These are phyloP conservation scores for Gossypium raimondii DNA, from an alignment of 345 rosid species.

Conservation along the genomic window DNA sequence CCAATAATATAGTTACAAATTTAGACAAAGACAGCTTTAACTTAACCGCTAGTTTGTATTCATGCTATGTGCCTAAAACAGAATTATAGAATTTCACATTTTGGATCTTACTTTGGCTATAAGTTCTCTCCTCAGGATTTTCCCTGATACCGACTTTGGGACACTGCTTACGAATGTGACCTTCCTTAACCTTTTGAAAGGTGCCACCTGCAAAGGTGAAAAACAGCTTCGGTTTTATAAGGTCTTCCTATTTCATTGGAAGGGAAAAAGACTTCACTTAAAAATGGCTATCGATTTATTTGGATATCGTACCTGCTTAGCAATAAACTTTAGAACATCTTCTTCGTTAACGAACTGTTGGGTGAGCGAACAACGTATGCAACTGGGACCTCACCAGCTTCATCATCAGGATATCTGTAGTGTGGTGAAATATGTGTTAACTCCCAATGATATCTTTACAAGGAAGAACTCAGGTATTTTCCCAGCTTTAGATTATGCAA, in stretches of 20 bases:
- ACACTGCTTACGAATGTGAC: constrained; percentile 60
- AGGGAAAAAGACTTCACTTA: not conserved
- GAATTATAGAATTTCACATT: constrained; percentile 27
- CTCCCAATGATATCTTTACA: not conserved
- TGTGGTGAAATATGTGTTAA: not conserved
- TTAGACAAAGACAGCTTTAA: not conserved
- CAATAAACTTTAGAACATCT: constrained; percentile 60
- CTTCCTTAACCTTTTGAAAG: constrained; percentile 63
- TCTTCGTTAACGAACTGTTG: constrained; percentile 55
- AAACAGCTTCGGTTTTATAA: not conserved
- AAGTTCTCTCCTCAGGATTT: constrained; percentile 80
- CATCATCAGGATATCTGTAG: constrained; percentile 76
- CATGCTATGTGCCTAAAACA: not conserved
- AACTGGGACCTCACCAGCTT: constrained; percentile 90
- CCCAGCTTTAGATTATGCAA: not conserved
- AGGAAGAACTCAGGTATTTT: not conserved
- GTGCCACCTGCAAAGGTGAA: constrained; percentile 55
- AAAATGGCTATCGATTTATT: not conserved
- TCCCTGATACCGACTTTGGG: constrained; percentile 84
- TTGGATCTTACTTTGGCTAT: constrained; percentile 59
- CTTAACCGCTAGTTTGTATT: not conserved
- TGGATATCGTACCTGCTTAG: constrained; percentile 53
- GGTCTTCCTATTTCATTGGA: not conserved
- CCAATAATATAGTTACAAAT: not conserved
- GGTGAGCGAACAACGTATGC: constrained; percentile 78